Evolutionary conservation across 2,329 filamentous ascomycete species (phyloP).

Genomic region (Stemphylium lycopersici): DNA sequence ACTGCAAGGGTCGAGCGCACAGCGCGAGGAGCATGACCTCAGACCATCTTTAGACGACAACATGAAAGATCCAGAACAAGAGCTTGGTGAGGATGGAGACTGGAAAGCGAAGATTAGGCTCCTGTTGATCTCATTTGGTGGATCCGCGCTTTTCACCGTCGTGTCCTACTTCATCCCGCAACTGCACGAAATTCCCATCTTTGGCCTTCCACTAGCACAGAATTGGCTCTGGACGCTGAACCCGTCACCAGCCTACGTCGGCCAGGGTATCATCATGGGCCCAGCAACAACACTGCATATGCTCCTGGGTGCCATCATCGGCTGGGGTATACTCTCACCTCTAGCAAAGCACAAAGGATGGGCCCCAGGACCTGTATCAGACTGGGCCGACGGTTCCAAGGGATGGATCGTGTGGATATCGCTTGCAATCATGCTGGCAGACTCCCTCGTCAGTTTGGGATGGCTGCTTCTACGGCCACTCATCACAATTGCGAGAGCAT

Average conservation of each 20-base stretch:
- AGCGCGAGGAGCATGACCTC: conserved; percentile 30
- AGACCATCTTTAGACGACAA: conserved; percentile 23
- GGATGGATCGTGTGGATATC: conserved; percentile 99
- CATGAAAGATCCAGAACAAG: conserved; percentile 25
- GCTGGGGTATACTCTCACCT: conserved; percentile 90
- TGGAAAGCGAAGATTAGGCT: conserved; percentile 69
- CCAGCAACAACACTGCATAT: conserved; percentile 94
- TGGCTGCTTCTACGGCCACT: conserved; percentile 74
- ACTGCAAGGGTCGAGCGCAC: conserved; percentile 32
- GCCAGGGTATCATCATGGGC: conserved; percentile 98
- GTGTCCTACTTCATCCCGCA: conserved; percentile 88
- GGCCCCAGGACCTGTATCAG: conserved; percentile 83
- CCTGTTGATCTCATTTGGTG: conserved; percentile 63
- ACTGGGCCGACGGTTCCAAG: conserved; percentile 93
- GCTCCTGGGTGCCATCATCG: conserved; percentile 85
- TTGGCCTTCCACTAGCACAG: conserved; percentile 74
- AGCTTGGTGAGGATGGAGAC: conserved; percentile 50
- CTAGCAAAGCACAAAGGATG: conserved; percentile 84
- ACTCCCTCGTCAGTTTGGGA: conserved; percentile 85
- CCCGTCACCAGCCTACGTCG: conserved; percentile 94
- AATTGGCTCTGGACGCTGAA: conserved; percentile 96
- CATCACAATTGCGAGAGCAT: conserved; percentile 54
- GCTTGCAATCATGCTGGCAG: conserved; percentile 93
- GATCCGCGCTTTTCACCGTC: conserved; percentile 71
- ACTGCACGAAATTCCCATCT: conserved; percentile 83